Conservation (phyloP, 2,329 filamentous ascomycete species). For the Orbilia blumenaviensis region DNA sequence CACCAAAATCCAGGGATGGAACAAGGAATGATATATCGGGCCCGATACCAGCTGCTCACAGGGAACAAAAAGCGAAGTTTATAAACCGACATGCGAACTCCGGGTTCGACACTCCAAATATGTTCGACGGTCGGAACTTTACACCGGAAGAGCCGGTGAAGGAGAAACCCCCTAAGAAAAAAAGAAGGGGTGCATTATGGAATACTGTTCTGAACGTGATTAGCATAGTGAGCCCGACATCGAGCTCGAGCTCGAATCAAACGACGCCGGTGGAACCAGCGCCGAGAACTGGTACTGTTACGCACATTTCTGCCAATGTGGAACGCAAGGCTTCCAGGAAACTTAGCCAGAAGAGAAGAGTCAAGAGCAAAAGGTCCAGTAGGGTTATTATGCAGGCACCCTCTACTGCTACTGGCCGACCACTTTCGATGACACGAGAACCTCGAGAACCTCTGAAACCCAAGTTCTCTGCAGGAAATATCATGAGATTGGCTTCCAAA, state of each 20-base stretch:
- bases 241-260: conserved; percentile 18
- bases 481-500: conserved; percentile 37
- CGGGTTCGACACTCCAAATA: conserved; percentile 45
- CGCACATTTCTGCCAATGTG: conserved; percentile 38
- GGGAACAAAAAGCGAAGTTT: conserved; percentile 30
- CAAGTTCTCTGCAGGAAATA: conserved; percentile 43
- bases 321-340: conserved; percentile 37
- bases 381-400: conserved; percentile 42
- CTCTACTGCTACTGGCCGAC: background rate
- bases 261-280: background rate
- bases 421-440: conserved; percentile 13
- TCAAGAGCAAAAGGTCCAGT: conserved; percentile 37
- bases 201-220: conserved; percentile 44
- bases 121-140: conserved; percentile 46
- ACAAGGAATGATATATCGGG: conserved; percentile 38
- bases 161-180: conserved; percentile 40
- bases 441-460: conserved; percentile 32
- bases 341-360: conserved; percentile 37
- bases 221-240: conserved; percentile 34
- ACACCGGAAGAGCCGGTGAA: conserved; percentile 9
- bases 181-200: conserved; percentile 39
- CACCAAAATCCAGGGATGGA: conserved; percentile 41
- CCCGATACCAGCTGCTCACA: conserved; percentile 9
- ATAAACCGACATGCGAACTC: conserved; percentile 50
- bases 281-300: conserved; percentile 24